Base-by-base conservation (phyloP, 2,329 filamentous ascomycete species). In the Pyricularia pennisetigena region DNA sequence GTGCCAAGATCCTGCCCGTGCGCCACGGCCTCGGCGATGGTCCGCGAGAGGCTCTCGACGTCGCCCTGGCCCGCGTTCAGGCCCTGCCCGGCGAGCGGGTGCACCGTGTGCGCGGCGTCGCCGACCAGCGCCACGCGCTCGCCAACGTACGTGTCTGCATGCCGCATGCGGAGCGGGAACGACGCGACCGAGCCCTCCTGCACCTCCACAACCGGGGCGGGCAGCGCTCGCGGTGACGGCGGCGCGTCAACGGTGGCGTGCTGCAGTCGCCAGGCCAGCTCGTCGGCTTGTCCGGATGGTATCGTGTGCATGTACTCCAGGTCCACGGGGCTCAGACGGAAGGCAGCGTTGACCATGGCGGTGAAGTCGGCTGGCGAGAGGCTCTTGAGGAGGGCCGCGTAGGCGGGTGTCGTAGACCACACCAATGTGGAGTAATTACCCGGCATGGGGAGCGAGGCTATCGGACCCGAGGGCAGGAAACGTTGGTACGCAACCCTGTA, bases 61-160 rank as follows among this genome's bases (percentile, higher is more conserved):
- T 99, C 95, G 23, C 88, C 93, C 71, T 98, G 90, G 1, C 95
- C 95, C 74, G 96, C 91, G 75, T 99, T 99, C 16, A 99, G 83
- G 0, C 95, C 95, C 78, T 98, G 95, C 0, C 95, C 95, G 1
- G 93, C 95, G 4, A 99, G 88, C 0, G 95, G 95, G 77, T 99
- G 95, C 71, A 97, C 89, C 1, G 94, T 97, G 77, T 99, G 95
- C 8, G 95, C 95, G 1, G 95, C 95, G 72, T 99, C 95, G 70
- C 95, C 95, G 49, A 99, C 88, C 0, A 99, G 86, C 0, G 94
- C 95, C 9, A 97, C 83, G n/a, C 95, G 90, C 74, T 97, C 93
- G 57, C 89, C 91, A 61, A 92, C 91, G 76, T 99, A 99, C 1
- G 92, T 93, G 74, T 96, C 92, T n/a, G 94, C 94, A 76, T 99